Evolutionary conservation across 2,329 filamentous ascomycete genomes (phyloP).

Genomic region (Paraconiothyrium sp.): DNA sequence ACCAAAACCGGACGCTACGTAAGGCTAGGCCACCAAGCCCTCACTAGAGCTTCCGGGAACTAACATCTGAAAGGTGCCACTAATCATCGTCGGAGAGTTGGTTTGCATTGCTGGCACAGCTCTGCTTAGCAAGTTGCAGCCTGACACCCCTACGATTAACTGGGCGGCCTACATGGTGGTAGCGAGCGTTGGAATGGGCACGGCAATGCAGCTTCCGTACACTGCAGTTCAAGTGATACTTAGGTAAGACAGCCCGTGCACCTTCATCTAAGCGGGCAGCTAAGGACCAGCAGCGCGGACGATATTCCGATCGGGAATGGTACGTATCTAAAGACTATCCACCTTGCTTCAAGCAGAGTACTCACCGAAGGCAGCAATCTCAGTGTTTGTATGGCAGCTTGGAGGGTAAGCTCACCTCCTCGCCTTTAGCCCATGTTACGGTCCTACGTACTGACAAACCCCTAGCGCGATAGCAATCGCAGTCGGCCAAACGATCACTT

Average conservation of each 20-base stretch:
- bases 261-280: too few species aligned
- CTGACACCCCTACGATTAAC: slow-evolving; percentile 1
- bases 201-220: slow-evolving; percentile 20
- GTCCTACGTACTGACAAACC: too few species aligned
- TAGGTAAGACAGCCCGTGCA: too few species aligned
- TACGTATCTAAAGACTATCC: background rate
- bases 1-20: slow-evolving; percentile 6
- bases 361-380: background rate
- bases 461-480: slow-evolving; percentile 11
- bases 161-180: slow-evolving; percentile 15
- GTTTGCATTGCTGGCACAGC: slow-evolving; percentile 11
- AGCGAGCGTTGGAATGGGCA: slow-evolving; percentile 16
- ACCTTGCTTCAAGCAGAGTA: slow-evolving; percentile 2
- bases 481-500: slow-evolving; percentile 15
- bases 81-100: slow-evolving; percentile 11
- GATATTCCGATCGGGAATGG: slow-evolving; percentile 15
- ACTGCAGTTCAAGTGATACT: slow-evolving; percentile 16
- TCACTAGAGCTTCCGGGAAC: too few species aligned
- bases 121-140: slow-evolving; percentile 14
- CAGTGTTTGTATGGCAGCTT: slow-evolving; percentile 15
- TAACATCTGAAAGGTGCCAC: slow-evolving; percentile 1
- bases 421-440: too few species aligned
- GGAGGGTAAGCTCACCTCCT: slow-evolving; percentile 1
- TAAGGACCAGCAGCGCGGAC: background rate
- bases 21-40: too few species aligned